Conservation (phyloP, 441 rosid genomes). For the Jatropha podagrica region DNA sequence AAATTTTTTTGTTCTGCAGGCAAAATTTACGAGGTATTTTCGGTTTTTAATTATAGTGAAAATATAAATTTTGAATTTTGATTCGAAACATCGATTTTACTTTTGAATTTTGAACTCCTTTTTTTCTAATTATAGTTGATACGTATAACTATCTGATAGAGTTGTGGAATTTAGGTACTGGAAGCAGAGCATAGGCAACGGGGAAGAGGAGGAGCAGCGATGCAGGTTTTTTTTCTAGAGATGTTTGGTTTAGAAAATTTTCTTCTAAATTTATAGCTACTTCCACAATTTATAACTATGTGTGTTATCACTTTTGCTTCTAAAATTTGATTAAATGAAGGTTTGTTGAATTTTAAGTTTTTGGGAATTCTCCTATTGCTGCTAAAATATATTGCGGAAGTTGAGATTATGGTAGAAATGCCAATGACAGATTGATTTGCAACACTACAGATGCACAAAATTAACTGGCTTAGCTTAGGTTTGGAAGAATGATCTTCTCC, state of each 20-base stretch:
- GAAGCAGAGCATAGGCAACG: conserved; percentile 80
- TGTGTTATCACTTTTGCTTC: neutral
- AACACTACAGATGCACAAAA: neutral
- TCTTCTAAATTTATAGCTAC: neutral
- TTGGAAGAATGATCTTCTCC: neutral
- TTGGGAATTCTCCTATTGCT: neutral
- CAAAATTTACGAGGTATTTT: conserved; percentile 64
- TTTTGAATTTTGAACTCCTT: neutral
- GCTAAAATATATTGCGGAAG: neutral
- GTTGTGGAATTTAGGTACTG: conserved; percentile 51
- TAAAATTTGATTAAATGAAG: neutral
- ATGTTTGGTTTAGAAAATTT: neutral
- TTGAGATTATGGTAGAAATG: neutral
- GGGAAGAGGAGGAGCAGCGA: conserved; percentile 94
- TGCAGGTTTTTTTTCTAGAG: conserved; percentile 53
- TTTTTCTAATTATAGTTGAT: neutral
- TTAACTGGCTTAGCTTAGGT: neutral
- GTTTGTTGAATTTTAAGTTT: neutral
- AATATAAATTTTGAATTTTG: no score
- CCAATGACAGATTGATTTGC: neutral
- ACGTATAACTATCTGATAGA: neutral
- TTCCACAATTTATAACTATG: neutral
- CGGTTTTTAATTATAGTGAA: neutral
- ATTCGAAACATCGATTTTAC: no score
- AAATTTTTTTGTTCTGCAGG: conserved; percentile 40